These are phyloP conservation scores for Balansia obtecta DNA, from an alignment of 2,329 filamentous ascomycete genomes.

Conservation along the genomic window DNA sequence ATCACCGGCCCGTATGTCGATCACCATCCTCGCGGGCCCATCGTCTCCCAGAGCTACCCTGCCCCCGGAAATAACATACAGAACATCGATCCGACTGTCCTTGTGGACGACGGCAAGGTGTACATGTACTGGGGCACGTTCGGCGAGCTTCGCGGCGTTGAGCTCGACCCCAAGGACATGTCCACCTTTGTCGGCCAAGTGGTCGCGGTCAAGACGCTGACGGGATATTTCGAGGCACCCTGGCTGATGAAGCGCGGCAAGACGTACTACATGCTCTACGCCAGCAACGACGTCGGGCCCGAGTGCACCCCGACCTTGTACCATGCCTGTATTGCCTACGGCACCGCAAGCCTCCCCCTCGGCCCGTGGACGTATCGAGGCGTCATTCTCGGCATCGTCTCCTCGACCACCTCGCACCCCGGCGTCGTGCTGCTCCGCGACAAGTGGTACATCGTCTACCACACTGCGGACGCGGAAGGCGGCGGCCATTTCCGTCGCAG, in stretches of 20 bases:
- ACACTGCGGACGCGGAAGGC: background rate
- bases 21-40: background rate
- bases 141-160: background rate
- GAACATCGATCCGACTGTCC: constrained; percentile 1
- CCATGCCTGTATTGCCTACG: background rate
- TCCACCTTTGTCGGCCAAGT: background rate
- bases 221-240: background rate
- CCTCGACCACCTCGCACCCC: background rate
- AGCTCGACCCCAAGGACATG: background rate
- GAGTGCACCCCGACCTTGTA: background rate
- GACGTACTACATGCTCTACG: constrained; percentile 1
- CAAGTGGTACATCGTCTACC: constrained; percentile 1
- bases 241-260: constrained; percentile 1
- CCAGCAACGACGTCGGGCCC: background rate
- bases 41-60: background rate
- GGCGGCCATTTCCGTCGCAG: constrained; percentile 1
- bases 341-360: background rate
- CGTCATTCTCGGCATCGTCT: constrained; percentile 1
- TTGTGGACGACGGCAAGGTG: background rate
- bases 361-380: background rate
- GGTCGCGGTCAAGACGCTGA: background rate
- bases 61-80: background rate
- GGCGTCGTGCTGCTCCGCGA: background rate
- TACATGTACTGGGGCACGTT: constrained; percentile 2
- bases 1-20: background rate